phyloP scores from a whole-genome alignment of 345 rosid species.

The Theobroma cacao region DNA sequence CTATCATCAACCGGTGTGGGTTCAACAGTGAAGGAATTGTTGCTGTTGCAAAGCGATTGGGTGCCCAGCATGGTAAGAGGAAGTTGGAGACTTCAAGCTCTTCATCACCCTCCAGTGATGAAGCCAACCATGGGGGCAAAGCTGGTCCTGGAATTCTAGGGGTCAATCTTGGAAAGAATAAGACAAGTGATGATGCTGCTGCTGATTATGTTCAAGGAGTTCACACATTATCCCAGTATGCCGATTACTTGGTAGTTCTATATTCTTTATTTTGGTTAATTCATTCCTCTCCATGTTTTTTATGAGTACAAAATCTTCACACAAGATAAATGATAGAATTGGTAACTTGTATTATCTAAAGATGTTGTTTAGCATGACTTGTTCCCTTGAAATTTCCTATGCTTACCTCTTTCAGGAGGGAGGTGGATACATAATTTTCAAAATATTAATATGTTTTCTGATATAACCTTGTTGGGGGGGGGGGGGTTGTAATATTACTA shows the following conservation, averaged over 20 bases:
- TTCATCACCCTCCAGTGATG: constrained; percentile 50
- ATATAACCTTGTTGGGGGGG: too few species aligned
- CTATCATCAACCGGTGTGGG: constrained; percentile 91
- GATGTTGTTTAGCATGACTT: neutral
- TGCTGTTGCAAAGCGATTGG: constrained; percentile 91
- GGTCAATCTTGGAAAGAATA: constrained; percentile 96
- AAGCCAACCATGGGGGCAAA: constrained; percentile 81
- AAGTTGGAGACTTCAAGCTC: constrained; percentile 83
- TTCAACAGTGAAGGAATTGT: constrained; percentile 97
- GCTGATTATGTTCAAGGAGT: constrained; percentile 98
- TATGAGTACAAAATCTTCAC: neutral
- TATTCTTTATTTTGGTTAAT: constrained; percentile 11
- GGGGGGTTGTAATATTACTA: neutral
- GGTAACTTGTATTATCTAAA: neutral
- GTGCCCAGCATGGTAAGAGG: constrained; percentile 98
- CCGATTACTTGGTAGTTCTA: constrained; percentile 84
- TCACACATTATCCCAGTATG: constrained; percentile 92
- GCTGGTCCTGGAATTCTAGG: constrained; percentile 99
- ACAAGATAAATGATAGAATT: neutral
- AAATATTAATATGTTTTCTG: neutral
- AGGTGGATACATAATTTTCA: neutral
- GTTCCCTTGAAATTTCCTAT: neutral
- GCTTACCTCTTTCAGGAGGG: neutral
- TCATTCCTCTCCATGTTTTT: neutral
- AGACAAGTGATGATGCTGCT: constrained; percentile 92